Evolutionary conservation across 805 yeast genomes (phyloP).

Genomic region (Candida oleophila): DNA sequence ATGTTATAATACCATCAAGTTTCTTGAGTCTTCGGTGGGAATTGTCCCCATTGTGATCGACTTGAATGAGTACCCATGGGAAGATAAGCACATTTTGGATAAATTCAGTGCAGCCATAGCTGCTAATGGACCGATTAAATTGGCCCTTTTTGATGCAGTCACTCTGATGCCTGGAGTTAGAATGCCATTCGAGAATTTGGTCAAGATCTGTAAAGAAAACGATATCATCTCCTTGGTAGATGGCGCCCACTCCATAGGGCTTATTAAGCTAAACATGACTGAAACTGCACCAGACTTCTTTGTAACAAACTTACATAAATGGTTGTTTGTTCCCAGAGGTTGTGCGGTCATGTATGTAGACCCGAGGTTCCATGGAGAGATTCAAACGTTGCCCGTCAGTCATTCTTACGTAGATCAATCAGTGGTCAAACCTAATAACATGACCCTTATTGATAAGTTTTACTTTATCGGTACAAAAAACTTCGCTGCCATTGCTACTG

Average conservation of each 20-base stretch:
- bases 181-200: slow-evolving; percentile 54
- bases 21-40: slow-evolving; percentile 30
- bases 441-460: slow-evolving; percentile 46
- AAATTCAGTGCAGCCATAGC: slow-evolving; percentile 14
- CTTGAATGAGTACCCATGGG: slow-evolving; percentile 41
- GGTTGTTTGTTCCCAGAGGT: slow-evolving; percentile 60
- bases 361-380: slow-evolving; percentile 43
- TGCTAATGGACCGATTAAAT: slow-evolving; percentile 23
- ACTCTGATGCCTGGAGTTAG: slow-evolving; percentile 63
- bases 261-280: slow-evolving; percentile 42
- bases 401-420: slow-evolving; percentile 40
- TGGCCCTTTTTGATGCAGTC: slow-evolving; percentile 57
- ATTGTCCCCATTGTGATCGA: slow-evolving; percentile 33
- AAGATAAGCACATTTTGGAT: slow-evolving; percentile 31
- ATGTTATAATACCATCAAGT: slow-evolving; percentile 51
- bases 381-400: slow-evolving; percentile 61
- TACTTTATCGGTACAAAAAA: slow-evolving; percentile 49
- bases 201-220: slow-evolving; percentile 43
- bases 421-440: slow-evolving; percentile 20
- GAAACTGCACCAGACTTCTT: slow-evolving; percentile 57
- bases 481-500: slow-evolving; percentile 40
- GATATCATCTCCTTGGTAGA: slow-evolving; percentile 58
- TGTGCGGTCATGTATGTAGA: slow-evolving; percentile 60
- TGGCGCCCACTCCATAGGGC: slow-evolving; percentile 72
- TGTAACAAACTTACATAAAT: slow-evolving; percentile 66